Conservation (phyloP, 768 basidiomycete genomes). For the Pisolithus marmoratus region DNA sequence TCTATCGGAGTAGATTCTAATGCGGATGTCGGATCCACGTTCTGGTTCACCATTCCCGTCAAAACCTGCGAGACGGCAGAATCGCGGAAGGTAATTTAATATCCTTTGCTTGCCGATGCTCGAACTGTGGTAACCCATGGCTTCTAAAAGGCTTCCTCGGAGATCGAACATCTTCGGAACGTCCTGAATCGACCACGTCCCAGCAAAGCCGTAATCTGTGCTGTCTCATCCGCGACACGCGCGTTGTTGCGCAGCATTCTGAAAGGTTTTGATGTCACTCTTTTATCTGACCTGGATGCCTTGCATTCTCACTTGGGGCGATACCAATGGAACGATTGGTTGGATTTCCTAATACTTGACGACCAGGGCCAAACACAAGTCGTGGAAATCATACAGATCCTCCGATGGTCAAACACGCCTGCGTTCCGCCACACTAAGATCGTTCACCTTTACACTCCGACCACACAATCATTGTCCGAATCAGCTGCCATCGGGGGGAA, state of each 20-base stretch:
- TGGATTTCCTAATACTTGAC: constrained; percentile 67
- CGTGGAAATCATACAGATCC: constrained; percentile 48
- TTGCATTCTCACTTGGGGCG: constrained; percentile 37
- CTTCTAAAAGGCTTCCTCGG: constrained; percentile 34
- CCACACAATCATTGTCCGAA: constrained; percentile 42
- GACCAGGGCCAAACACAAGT: constrained; percentile 56
- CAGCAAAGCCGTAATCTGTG: constrained; percentile 50
- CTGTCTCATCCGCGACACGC: constrained; percentile 52
- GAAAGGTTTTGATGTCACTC: constrained; percentile 43
- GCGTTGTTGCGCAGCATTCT: constrained; percentile 54
- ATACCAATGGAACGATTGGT: constrained; percentile 24
- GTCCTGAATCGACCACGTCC: constrained; percentile 43
- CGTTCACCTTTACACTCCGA: constrained; percentile 69
- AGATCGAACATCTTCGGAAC: constrained; percentile 43
- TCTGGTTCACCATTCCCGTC: constrained; percentile 72
- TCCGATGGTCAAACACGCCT: constrained; percentile 35
- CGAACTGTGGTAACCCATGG: neutral
- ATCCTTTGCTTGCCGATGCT: neutral
- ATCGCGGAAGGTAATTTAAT: constrained; percentile 42
- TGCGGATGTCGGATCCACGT: constrained; percentile 56
- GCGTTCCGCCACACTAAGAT: constrained; percentile 52
- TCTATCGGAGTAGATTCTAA: constrained; percentile 67
- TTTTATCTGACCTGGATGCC: constrained; percentile 41
- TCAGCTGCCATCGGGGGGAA: constrained; percentile 45
- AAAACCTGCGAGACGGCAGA: constrained; percentile 52